phyloP scores from a whole-genome alignment of 345 rosid genomes.

The Euphorbia pulcherrima region DNA sequence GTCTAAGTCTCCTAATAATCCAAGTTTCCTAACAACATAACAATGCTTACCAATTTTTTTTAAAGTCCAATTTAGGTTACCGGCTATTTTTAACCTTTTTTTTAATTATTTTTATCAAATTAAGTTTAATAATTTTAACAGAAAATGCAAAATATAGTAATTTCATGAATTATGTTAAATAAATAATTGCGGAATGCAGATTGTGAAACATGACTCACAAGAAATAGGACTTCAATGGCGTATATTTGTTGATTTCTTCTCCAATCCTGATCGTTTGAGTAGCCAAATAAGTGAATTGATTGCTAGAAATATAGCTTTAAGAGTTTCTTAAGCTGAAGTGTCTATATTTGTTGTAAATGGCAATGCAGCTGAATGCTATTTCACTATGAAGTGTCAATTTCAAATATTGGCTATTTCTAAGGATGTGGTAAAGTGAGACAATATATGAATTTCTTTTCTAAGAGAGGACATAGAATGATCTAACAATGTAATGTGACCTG shows the following conservation, averaged over 20 bases:
- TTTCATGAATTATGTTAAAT: too few species aligned
- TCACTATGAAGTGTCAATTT: background rate
- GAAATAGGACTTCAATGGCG: slow-evolving; percentile 82
- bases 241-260: slow-evolving; percentile 79
- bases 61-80: too few species aligned
- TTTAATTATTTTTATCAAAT: too few species aligned
- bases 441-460: too few species aligned
- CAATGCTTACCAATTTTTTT: too few species aligned
- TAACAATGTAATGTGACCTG: too few species aligned
- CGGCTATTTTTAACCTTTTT: too few species aligned
- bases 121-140: too few species aligned
- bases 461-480: background rate
- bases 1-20: too few species aligned
- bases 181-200: slow-evolving; percentile 48
- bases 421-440: background rate
- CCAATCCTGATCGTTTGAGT: slow-evolving; percentile 76
- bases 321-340: slow-evolving; percentile 39
- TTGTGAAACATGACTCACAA: slow-evolving; percentile 80
- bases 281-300: slow-evolving; percentile 81
- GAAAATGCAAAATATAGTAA: too few species aligned
- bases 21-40: too few species aligned
- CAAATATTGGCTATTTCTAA: background rate
- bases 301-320: slow-evolving; percentile 74
- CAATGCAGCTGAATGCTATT: too few species aligned
- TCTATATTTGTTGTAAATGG: background rate